Evolutionary conservation across 108 stramenopile species (phyloP).

Genomic region (Hondaea fermentalgiana): DNA sequence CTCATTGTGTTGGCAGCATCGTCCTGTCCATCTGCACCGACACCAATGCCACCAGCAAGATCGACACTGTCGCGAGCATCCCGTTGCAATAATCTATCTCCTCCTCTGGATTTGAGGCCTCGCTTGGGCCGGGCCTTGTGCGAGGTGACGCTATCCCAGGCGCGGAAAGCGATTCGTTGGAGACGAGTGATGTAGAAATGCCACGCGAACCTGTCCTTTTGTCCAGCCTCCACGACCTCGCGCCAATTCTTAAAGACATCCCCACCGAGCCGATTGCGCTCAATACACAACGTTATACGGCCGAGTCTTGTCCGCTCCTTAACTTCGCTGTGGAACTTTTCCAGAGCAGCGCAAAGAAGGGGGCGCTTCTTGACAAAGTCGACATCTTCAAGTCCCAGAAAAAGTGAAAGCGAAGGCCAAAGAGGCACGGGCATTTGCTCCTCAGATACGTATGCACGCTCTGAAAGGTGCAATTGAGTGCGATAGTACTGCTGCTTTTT

Average conservation of each 20-base stretch:
- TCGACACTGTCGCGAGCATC: not conserved
- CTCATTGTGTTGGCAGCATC: not conserved
- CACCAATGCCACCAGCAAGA: not conserved
- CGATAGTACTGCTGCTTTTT: not conserved
- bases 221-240: not conserved
- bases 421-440: not conserved
- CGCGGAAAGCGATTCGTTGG: not conserved
- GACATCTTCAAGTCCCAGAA: not conserved
- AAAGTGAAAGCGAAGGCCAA: not conserved
- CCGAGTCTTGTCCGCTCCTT: not conserved
- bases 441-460: not conserved
- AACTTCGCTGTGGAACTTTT: not conserved
- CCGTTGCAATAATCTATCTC: not conserved
- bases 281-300: not conserved
- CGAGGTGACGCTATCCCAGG: not conserved
- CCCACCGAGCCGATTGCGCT: not conserved
- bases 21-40: not conserved
- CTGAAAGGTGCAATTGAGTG: not conserved
- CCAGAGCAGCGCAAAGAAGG: not conserved
- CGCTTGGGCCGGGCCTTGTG: not conserved
- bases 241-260: not conserved
- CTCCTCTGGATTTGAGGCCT: too few relatives aligned
- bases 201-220: slow-evolving; percentile 14
- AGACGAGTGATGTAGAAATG: not conserved
- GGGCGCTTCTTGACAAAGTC: not conserved